Evolutionary conservation across 108 stramenopile genomes (phyloP), one percentile per base, ranked within the genome.

Genomic region (Nitzschia sp.): DNA sequence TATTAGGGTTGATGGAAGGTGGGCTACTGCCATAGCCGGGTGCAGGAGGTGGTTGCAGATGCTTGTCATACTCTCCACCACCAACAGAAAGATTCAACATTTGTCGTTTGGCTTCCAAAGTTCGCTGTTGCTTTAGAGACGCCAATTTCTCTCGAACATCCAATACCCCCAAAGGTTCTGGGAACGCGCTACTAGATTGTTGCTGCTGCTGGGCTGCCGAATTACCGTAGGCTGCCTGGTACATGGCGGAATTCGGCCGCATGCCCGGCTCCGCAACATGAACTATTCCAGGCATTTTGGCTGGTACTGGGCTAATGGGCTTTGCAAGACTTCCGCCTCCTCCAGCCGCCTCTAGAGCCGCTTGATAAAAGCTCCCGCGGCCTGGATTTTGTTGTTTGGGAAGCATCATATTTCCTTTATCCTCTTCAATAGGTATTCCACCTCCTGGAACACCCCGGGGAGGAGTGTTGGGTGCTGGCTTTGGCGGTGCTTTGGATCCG

Each of bases 191-290:
- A 42, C 38, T 42, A 6, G 38, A 13, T 13, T 42, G 38, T 13
- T 42, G 38, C 38, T 42, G 38, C 38, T 42, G 38, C 38, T 42
- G 38, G 11, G 21, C n/a, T 21, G 49, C 49, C n/a, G 17, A 9
- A 5, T 9, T 21, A 23, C 69, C 69, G 23, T 63, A 72, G 32
- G 71, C 71, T 19, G 53, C 61, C 1, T 45, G 47, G 26, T 72
- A 72, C 71, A 72, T 72, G 60, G 28, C 61, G 11, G 71, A 62
- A 47, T 63, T 46, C 3, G 71, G 51, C 21, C 46, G 71, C 17
- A 72, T 72, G 2, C 61, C 71, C 6, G 71, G 61, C 55, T 72
- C 61, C 34, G 47, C 24, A 4, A 72, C 61, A 25, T 59, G 51
- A 3, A 63, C 51, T 4, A 63, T 54, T 1, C 71, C 71, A 25